Percentiles rank a stretch among this genome's conserved stretches.
phyloP scores from a whole-genome alignment of 257 asterid species.

The Solanum medicagineum region DNA sequence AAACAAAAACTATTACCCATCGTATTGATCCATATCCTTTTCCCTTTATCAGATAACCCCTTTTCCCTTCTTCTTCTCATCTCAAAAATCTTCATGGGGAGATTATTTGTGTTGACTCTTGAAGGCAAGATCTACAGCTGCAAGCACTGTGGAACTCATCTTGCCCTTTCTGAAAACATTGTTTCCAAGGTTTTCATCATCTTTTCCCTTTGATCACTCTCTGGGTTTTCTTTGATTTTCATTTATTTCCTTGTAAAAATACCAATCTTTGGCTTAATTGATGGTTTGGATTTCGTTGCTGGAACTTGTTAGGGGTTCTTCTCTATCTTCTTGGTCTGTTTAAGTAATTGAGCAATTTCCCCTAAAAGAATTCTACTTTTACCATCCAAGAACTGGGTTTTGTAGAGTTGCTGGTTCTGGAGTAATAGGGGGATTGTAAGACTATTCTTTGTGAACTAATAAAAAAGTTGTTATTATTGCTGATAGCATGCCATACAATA shows the following conservation, averaged over 20 bases:
- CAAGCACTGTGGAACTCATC: constrained; percentile 13
- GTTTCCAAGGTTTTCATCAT: constrained; percentile 2
- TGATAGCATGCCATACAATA: background rate
- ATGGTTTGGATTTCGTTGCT: background rate
- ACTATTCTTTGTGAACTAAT: background rate
- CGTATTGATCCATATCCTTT: background rate
- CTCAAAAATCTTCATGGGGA: constrained; percentile 4
- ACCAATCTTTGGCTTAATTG: background rate
- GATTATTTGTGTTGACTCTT: constrained; percentile 4
- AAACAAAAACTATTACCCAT: background rate
- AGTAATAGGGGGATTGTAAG: background rate
- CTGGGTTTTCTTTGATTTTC: background rate
- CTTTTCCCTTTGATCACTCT: background rate
- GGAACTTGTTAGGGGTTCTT: background rate
- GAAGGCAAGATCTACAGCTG: constrained; percentile 10
- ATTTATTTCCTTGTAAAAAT: background rate
- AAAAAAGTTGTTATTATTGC: background rate
- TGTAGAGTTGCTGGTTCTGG: background rate
- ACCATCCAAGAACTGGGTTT: background rate
- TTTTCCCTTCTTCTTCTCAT: background rate
- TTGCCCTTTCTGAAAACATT: constrained; percentile 5
- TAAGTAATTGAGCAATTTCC: background rate
- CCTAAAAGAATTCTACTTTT: background rate
- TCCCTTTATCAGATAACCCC: background rate
- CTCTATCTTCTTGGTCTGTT: background rate